Conservation (phyloP, 805 yeast species). For the Metschnikowia shivogae region DNA sequence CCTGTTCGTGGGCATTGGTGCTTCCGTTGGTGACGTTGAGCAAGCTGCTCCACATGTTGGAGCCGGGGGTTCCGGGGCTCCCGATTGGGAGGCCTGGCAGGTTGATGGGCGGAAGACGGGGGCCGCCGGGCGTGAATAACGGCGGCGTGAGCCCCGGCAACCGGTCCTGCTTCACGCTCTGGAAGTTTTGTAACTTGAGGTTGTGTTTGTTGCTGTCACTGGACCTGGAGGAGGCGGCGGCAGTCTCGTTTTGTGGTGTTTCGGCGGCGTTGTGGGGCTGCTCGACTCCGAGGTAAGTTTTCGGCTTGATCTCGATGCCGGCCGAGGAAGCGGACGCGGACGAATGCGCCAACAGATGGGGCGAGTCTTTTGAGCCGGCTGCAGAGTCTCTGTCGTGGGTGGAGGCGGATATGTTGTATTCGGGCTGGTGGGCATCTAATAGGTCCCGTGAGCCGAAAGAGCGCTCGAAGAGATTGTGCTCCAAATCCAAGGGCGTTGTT, state of each 20-base stretch:
- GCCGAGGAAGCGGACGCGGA: slow-evolving; percentile 8
- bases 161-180: slow-evolving; percentile 21
- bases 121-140: slow-evolving; percentile 55
- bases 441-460: slow-evolving; percentile 72
- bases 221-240: neutral
- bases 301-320: slow-evolving; percentile 10
- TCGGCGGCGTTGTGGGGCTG: neutral
- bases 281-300: slow-evolving; percentile 1
- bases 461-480: slow-evolving; percentile 93
- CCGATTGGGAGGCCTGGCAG: slow-evolving; percentile 41
- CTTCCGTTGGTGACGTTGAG: slow-evolving; percentile 37
- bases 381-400: slow-evolving; percentile 2
- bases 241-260: neutral
- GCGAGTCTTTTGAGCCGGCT: slow-evolving; percentile 5
- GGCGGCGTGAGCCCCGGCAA: slow-evolving; percentile 45
- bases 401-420: neutral
- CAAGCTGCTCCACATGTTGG: slow-evolving; percentile 45
- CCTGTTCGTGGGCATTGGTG: slow-evolving; percentile 6
- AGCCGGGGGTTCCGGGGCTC: slow-evolving; percentile 51
- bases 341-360: slow-evolving; percentile 5
- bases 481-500: slow-evolving; percentile 63
- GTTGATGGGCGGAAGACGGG: slow-evolving; percentile 51
- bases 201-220: slow-evolving; percentile 28
- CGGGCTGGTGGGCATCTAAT: slow-evolving; percentile 8
- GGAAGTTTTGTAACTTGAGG: slow-evolving; percentile 32